Conservation (phyloP, 306 rosid genomes). For the Malus domestica region DNA sequence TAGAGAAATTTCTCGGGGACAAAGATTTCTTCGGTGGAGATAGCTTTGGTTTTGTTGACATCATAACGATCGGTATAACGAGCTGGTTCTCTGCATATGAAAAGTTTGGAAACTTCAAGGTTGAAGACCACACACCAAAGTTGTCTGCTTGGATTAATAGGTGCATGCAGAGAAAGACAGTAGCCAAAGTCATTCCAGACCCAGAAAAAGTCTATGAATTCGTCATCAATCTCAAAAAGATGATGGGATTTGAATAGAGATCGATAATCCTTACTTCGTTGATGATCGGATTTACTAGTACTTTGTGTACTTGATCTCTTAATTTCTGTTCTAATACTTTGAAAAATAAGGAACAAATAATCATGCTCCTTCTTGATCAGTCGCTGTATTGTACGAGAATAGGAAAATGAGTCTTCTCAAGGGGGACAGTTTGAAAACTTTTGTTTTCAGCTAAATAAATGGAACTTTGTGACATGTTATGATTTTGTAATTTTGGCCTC, state of each 20-base stretch:
- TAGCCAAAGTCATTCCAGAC: conserved; percentile 40
- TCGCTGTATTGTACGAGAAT: neutral
- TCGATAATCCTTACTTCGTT: neutral
- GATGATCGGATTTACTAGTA: neutral
- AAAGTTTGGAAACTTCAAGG: conserved; percentile 47
- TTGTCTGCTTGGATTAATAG: conserved; percentile 58
- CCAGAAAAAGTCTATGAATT: conserved; percentile 46
- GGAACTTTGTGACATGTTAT: neutral
- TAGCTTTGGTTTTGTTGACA: conserved; percentile 51
- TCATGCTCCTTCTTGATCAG: neutral
- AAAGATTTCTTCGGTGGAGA: conserved; percentile 53
- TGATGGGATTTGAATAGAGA: conserved; percentile 28
- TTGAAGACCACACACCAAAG: conserved; percentile 49
- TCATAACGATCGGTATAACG: conserved; percentile 36
- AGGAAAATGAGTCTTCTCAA: neutral
- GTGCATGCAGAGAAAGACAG: conserved; percentile 32
- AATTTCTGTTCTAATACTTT: neutral
- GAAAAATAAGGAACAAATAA: neutral
- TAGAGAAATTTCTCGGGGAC: conserved; percentile 55
- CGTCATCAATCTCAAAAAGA: conserved; percentile 33
- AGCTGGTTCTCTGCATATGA: conserved; percentile 63
- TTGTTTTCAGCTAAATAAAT: neutral
- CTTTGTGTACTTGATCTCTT: neutral
- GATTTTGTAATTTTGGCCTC: neutral
- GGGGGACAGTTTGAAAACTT: neutral